These are phyloP conservation scores for Starmera amethionina DNA, from an alignment of 805 yeast species.

Conservation along the genomic window DNA sequence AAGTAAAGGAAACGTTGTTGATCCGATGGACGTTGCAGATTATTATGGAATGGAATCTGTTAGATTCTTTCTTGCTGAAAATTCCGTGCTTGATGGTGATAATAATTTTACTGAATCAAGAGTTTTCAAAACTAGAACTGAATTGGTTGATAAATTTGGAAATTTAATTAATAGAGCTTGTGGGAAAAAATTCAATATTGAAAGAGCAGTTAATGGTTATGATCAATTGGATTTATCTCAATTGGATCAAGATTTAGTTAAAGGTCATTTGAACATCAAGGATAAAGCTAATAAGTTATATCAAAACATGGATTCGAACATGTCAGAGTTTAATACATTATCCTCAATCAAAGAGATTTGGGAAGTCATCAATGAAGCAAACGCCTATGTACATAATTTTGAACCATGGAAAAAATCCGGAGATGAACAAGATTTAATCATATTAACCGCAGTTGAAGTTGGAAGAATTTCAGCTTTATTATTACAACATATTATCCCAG, in stretches of 20 bases:
- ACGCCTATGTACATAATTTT: constrained; percentile 53
- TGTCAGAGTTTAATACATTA: constrained; percentile 41
- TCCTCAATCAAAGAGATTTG: constrained; percentile 51
- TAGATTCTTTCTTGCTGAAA: constrained; percentile 67
- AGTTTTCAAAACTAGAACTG: constrained; percentile 43
- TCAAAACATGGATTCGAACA: constrained; percentile 29
- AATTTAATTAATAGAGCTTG: constrained; percentile 70
- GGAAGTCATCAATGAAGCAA: constrained; percentile 48
- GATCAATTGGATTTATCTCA: constrained; percentile 1
- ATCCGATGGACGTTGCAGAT: constrained; percentile 60
- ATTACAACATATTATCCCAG: constrained; percentile 67
- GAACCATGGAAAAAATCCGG: constrained; percentile 62
- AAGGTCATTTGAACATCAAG: constrained; percentile 17
- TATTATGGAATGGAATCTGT: constrained; percentile 65
- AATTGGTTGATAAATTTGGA: constrained; percentile 73
- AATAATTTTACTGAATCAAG: constrained; percentile 64
- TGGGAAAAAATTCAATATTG: constrained; percentile 55
- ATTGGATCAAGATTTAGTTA: constrained; percentile 4
- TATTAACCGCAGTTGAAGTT: constrained; percentile 61
- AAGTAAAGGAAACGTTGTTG: constrained; percentile 87
- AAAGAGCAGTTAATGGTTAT: constrained; percentile 26
- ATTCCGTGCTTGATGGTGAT: constrained; percentile 67
- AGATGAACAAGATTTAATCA: constrained; percentile 39
- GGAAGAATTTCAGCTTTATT: constrained; percentile 58
- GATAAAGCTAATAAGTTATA: constrained; percentile 25